Base-by-base conservation (phyloP, 2,329 filamentous ascomycete genomes). In the Talaromyces sp. region DNA sequence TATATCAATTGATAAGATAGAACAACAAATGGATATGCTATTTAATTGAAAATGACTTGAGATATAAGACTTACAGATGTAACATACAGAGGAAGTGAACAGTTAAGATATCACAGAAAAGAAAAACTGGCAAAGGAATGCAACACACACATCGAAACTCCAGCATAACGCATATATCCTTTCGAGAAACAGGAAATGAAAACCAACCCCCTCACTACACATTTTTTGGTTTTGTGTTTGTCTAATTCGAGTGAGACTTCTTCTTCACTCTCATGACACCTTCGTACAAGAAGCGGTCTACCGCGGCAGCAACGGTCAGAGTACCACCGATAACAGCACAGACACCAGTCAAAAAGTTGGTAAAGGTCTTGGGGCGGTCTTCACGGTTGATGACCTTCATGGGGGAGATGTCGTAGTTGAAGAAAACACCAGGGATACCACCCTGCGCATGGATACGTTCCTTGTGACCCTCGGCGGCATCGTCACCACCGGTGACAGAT, bases 341-440 rank as follows among this genome's bases (percentile, higher is more conserved):
- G 22, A 99, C 86, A 55, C 95, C 95, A 0, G 95, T 93, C 62
- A 99, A 77, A 81, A 99, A 99, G 19, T 91, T 91, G 0, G 91
- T 87, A 75, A 99, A 96, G 4, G 89, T 90, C 82, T 98, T 98
- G 63, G 88, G 82, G 54, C 91, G 86, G 67, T 91, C 89, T 80
- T 99, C 96, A 60, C 93, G 89, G 81, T 99, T 99, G 78, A 99
- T 90, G 64, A 99, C 93, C 80, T 98, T 99, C 95, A 99, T 99
- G 5, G 95, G 95, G 2, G 93, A 98, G 75, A 99, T 99, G 70
- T 99, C 95, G 70, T 99, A 99, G 67, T 92, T 96, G 81, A 99
- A 98, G 82, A 99, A 99, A 15, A 99, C 93, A 51, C 95, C 95
- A 0, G 95, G 95, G 70, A 99, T 98, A 66, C 95, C 95, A 63